phyloP scores from a whole-genome alignment of 2,329 filamentous ascomycete species.

The Fusarium foetens region DNA sequence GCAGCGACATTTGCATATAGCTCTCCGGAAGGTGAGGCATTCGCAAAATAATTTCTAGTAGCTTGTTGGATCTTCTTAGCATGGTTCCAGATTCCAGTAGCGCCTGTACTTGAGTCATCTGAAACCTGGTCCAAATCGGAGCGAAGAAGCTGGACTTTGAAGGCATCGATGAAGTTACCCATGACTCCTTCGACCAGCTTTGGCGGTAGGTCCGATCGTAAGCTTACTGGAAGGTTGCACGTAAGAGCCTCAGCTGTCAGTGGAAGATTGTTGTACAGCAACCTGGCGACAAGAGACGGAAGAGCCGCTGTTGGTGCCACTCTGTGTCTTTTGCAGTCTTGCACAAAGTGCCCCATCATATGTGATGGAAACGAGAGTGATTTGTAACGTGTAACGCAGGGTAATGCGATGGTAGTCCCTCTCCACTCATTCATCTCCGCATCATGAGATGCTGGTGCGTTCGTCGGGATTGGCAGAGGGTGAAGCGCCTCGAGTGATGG shows the following conservation, averaged over 20 bases:
- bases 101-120: background rate
- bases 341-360: background rate
- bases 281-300: background rate
- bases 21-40: background rate
- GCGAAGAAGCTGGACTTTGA: background rate
- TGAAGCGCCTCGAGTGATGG: background rate
- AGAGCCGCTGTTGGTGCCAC: background rate
- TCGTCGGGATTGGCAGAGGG: background rate
- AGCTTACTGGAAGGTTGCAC: constrained; percentile 2
- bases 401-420: background rate
- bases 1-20: background rate
- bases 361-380: background rate
- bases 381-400: background rate
- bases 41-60: constrained; percentile 4
- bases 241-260: background rate
- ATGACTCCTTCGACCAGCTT: background rate
- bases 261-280: background rate
- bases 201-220: background rate
- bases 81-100: background rate
- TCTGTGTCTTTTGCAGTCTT: constrained; percentile 2
- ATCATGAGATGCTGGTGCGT: background rate
- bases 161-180: constrained; percentile 5
- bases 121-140: background rate
- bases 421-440: background rate
- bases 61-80: background rate